phyloP scores from a whole-genome alignment of 805 yeast species.

The Jamesozyma piceae region DNA sequence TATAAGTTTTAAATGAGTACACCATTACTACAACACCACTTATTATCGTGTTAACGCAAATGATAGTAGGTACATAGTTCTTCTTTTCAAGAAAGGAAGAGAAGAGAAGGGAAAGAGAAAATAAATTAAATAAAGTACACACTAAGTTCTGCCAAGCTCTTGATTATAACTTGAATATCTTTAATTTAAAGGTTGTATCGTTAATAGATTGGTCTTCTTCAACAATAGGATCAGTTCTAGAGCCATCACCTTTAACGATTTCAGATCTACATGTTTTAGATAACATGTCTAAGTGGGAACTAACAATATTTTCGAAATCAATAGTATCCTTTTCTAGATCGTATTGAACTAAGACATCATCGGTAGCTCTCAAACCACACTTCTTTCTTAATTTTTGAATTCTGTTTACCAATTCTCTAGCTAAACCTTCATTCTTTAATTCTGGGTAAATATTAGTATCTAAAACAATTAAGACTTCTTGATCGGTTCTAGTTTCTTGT shows the following conservation, averaged over 20 bases:
- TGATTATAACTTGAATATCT: constrained; percentile 56
- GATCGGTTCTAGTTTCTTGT: constrained; percentile 78
- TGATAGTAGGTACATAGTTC: background rate
- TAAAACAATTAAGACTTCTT: constrained; percentile 80
- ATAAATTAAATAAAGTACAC: background rate
- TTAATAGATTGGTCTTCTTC: constrained; percentile 83
- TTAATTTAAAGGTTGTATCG: constrained; percentile 68
- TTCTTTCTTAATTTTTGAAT: constrained; percentile 96
- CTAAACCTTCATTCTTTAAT: constrained; percentile 85
- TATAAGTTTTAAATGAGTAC: background rate
- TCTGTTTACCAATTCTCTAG: constrained; percentile 93
- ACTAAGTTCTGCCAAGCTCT: background rate
- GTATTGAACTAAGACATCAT: constrained; percentile 85
- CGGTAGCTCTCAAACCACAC: constrained; percentile 89
- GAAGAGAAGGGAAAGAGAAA: background rate
- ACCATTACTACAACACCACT: background rate
- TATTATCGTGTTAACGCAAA: background rate
- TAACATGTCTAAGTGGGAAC: constrained; percentile 57
- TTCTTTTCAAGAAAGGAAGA: background rate
- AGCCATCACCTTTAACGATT: constrained; percentile 36
- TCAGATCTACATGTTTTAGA: constrained; percentile 65
- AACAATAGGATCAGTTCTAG: constrained; percentile 49
- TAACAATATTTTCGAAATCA: constrained; percentile 51
- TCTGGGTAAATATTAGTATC: constrained; percentile 85
- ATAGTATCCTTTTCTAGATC: constrained; percentile 53